Evolutionary conservation across 257 asterid species (phyloP).

Genomic region (Paulownia fortunei): DNA sequence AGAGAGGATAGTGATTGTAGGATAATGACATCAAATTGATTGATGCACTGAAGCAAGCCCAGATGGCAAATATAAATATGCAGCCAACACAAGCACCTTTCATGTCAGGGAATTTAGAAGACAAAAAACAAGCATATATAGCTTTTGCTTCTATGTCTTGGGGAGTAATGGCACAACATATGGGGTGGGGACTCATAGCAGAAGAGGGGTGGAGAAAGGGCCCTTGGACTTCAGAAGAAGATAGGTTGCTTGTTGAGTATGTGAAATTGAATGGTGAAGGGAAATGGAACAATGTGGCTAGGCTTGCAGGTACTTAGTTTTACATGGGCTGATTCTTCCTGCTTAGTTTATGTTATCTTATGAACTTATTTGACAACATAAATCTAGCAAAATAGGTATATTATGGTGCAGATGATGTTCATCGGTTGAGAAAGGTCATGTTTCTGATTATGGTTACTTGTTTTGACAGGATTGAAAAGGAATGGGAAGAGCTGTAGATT

Average conservation of each 20-base stretch:
- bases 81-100: constrained; percentile 40
- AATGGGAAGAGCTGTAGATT: constrained; percentile 79
- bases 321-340: not conserved
- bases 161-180: constrained; percentile 45
- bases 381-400: too few species aligned
- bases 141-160: constrained; percentile 39
- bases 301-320: constrained; percentile 51
- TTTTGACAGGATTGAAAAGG: constrained; percentile 62
- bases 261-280: constrained; percentile 82
- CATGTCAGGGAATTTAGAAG: constrained; percentile 45
- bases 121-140: constrained; percentile 7
- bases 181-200: constrained; percentile 50
- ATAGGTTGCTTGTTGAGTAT: constrained; percentile 59
- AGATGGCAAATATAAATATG: constrained; percentile 53
- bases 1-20: constrained; percentile 29
- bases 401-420: not conserved
- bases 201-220: constrained; percentile 75
- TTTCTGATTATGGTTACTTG: not conserved
- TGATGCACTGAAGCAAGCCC: constrained; percentile 31
- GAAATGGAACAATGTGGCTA: constrained; percentile 70
- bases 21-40: constrained; percentile 46
- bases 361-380: not conserved
- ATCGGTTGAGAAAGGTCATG: not conserved
- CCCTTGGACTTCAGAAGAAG: constrained; percentile 83
- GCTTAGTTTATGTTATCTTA: not conserved